Conservation (phyloP, 257 asterid genomes). For the Mentha longifolia region DNA sequence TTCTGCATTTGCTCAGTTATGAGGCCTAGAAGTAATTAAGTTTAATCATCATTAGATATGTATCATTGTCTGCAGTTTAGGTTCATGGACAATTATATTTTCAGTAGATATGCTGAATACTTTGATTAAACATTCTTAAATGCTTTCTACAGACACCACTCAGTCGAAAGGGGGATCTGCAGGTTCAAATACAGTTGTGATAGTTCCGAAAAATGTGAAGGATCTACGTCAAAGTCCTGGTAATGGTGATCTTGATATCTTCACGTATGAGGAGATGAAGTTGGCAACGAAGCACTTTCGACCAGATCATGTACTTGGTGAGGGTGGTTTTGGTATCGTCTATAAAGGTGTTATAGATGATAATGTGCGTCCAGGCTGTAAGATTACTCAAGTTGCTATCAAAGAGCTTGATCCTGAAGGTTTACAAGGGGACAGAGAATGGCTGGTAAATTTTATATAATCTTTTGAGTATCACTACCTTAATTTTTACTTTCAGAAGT, state of each 20-base stretch:
- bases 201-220: conserved; percentile 66
- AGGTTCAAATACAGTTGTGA: conserved; percentile 44
- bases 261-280: conserved; percentile 90
- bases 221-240: conserved; percentile 81
- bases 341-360: conserved; percentile 89
- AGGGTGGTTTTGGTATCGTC: conserved; percentile 92
- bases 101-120: conserved; percentile 19
- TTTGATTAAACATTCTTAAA: conserved; percentile 29
- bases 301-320: conserved; percentile 88
- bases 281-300: conserved; percentile 88
- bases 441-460: conserved; percentile 66
- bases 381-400: conserved; percentile 71
- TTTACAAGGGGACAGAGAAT: conserved; percentile 91
- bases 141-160: conserved; percentile 36
- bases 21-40: background rate
- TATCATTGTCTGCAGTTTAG: background rate
- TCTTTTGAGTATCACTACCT: background rate
- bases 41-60: background rate
- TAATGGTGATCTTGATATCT: conserved; percentile 75
- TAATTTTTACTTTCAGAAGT: background rate
- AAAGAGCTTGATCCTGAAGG: conserved; percentile 96
- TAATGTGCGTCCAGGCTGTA: conserved; percentile 65
- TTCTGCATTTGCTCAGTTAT: background rate
- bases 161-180: conserved; percentile 49
- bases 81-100: conserved; percentile 6